Base-by-base conservation (phyloP, 768 basidiomycete genomes). In the Nidularia pulvinata region DNA sequence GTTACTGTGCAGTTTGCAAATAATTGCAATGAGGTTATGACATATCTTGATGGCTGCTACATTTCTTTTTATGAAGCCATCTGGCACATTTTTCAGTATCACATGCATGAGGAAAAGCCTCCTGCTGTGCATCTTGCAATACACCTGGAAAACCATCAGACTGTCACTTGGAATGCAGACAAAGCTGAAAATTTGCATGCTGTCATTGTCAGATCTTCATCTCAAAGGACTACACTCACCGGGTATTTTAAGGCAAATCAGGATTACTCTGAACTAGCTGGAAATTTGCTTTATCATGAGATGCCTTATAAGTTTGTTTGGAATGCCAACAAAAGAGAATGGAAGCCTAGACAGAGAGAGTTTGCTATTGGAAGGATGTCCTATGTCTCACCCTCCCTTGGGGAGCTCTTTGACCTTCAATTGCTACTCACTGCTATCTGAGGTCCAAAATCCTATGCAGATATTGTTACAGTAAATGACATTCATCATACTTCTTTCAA, bases 401-500 rank as follows among this genome's bases (percentile, higher is more conserved):
- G 72, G 7, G 70, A 77, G 37, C 49, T 59, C 5, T 76, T 72
- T 53, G 74, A 76, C 55, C 65, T 77, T 0, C 60, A 69, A 0
- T 56, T 64, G 0, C 63, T 77, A 1, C 63, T 76, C 1, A 64
- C 71, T 9, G 59, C 66, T 22, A 65, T 72, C 7, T 62, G 54
- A 42, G 71, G 71, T 30, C 52, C 71, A 2, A 66, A 22, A 43
- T 60, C 54, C 0, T 64, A 58, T 50, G 48, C 50, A 2, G 58
- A 64, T 33, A 47, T 63, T 1, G 50, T 54, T 3, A 60, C 65
- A 4, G 53, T 47, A 33, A 30, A 60, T 19, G 59, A 57, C 0
- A 37, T 49, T 2, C 34, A 4, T 57, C 59, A 42, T 58, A 50
- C 57, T 0, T 64, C 72, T 1, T 75, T 67, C 44, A 55, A 61